Conservation (phyloP, 2,329 filamentous ascomycete genomes). For the Ploettnerulaceae sp. region DNA sequence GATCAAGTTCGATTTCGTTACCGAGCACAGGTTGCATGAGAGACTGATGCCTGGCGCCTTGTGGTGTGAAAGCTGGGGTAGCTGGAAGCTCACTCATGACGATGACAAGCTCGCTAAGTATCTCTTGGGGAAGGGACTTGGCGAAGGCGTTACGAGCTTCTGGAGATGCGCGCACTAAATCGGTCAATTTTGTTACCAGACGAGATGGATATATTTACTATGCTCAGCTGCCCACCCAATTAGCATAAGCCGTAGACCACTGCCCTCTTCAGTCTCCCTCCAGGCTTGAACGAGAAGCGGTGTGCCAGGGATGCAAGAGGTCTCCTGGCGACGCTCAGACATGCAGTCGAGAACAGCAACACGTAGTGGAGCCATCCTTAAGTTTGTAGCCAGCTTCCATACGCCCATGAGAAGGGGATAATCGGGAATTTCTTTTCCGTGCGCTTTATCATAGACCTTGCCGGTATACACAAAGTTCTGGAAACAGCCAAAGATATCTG, state of each 20-base stretch:
- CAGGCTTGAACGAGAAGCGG: conserved; percentile 56
- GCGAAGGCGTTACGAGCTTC: conserved; percentile 53
- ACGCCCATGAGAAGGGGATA: conserved; percentile 28
- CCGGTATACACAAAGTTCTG: conserved; percentile 32
- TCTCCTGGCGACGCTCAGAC: conserved; percentile 49
- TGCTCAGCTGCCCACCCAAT: conserved; percentile 60
- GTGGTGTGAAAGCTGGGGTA: conserved; percentile 17
- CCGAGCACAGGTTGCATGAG: background rate
- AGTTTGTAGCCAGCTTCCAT: conserved; percentile 30
- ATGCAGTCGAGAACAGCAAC: conserved; percentile 47
- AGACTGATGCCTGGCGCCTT: conserved; percentile 2
- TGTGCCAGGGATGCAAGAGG: conserved; percentile 52
- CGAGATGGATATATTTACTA: conserved; percentile 29
- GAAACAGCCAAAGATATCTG: conserved; percentile 30
- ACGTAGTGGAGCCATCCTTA: conserved; percentile 28
- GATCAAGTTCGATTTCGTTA: conserved; percentile 24
- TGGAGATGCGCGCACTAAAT: conserved; percentile 34
- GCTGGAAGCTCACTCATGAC: conserved; percentile 51
- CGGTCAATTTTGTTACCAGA: conserved; percentile 4
- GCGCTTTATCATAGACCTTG: conserved; percentile 26
- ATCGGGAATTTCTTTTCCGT: conserved; percentile 23
- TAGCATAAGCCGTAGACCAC: conserved; percentile 53
- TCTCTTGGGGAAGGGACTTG: conserved; percentile 55
- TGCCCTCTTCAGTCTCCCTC: conserved; percentile 57
- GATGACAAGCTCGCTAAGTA: conserved; percentile 58